Conservation (phyloP, 2,329 filamentous ascomycete species). For the Paraphoma chrysanthemicola region DNA sequence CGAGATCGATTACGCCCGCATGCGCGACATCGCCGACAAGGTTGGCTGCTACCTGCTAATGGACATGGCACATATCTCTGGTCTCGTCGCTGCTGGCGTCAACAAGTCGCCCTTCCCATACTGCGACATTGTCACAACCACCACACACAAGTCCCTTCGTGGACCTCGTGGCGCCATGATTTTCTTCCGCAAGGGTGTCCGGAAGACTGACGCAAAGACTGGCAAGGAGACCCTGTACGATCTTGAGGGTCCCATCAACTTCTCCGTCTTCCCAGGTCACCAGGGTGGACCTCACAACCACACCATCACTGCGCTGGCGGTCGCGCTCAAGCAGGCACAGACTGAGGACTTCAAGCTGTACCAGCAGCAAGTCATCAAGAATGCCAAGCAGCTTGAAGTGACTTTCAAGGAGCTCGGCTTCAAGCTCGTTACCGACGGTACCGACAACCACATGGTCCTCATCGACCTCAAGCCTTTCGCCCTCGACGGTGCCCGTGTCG, state of each 20-base stretch:
- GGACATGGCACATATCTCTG: constrained; percentile 98
- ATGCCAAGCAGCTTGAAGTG: constrained; percentile 87
- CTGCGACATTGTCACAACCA: constrained; percentile 96
- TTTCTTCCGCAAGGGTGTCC: constrained; percentile 94
- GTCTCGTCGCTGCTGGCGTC: constrained; percentile 89
- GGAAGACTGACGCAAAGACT: constrained; percentile 81
- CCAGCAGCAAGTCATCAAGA: constrained; percentile 87
- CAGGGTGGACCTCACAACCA: constrained; percentile 99
- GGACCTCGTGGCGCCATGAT: constrained; percentile 97
- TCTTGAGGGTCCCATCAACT: constrained; percentile 91
- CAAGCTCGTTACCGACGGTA: constrained; percentile 90
- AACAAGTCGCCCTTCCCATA: constrained; percentile 87
- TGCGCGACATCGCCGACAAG: constrained; percentile 90
- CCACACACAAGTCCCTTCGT: constrained; percentile 95
- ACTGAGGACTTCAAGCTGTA: constrained; percentile 90
- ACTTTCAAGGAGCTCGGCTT: constrained; percentile 72
- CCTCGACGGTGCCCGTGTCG: constrained; percentile 88
- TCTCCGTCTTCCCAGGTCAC: constrained; percentile 96
- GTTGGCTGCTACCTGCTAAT: constrained; percentile 90
- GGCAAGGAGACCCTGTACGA: constrained; percentile 88
- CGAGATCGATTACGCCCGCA: constrained; percentile 91
- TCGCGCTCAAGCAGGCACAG: constrained; percentile 93
- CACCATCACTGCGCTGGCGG: constrained; percentile 94
- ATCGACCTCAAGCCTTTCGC: constrained; percentile 87
- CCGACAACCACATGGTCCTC: constrained; percentile 95